Evolutionary conservation across 164 flowering plant genomes (phyloP).

Genomic region (Akebia trifoliata): DNA sequence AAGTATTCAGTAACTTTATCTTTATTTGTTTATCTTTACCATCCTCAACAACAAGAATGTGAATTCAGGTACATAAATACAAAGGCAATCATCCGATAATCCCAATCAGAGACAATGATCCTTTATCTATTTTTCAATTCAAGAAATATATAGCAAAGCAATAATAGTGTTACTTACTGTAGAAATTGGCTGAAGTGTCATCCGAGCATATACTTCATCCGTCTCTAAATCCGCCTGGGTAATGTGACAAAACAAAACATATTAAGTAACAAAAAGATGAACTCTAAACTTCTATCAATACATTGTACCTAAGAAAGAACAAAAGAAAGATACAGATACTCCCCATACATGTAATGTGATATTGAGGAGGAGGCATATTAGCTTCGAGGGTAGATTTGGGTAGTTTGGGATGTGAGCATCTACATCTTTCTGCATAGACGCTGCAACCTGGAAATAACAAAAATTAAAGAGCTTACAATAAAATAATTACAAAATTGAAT

Average conservation of each 20-base stretch:
- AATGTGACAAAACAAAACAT: conserved; percentile 17
- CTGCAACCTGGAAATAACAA: conserved; percentile 77
- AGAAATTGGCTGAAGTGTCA: conserved; percentile 96
- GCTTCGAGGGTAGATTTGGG: conserved; percentile 83
- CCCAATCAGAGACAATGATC: neutral
- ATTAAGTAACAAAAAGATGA: conserved; percentile 7
- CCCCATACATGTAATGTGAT: conserved; percentile 80
- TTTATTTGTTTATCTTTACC: neutral
- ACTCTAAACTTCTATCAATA: neutral
- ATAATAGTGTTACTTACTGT: no score
- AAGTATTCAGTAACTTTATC: neutral
- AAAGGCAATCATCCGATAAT: neutral
- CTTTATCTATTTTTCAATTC: neutral
- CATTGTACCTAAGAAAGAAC: neutral
- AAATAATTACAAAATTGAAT: neutral
- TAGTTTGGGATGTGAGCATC: conserved; percentile 92
- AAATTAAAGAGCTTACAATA: neutral
- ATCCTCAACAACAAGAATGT: conserved; percentile 3
- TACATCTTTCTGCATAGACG: conserved; percentile 90
- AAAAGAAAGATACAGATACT: neutral
- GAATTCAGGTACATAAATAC: no score
- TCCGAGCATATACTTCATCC: conserved; percentile 97
- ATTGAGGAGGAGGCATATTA: conserved; percentile 84
- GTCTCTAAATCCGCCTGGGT: conserved; percentile 99
- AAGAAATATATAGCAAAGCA: neutral